Percentiles rank a stretch among this genome's conserved stretches.
These are phyloP conservation scores for Tripterygium wilfordii DNA, from an alignment of 177 flowering plant species.

Conservation along the genomic window DNA sequence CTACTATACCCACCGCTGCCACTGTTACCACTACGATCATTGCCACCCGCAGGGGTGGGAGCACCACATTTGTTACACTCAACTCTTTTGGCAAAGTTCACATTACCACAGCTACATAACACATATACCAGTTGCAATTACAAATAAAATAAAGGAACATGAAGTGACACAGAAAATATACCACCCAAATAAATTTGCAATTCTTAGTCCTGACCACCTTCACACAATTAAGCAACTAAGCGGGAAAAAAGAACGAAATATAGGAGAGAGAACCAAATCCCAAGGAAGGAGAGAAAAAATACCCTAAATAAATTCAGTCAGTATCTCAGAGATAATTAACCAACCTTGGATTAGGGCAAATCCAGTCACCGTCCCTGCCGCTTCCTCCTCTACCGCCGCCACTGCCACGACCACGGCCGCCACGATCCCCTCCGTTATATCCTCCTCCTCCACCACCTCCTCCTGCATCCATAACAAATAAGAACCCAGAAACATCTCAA, in stretches of 20 bases:
- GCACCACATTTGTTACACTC: constrained; percentile 96
- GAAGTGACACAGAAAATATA: no score
- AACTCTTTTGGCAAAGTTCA: constrained; percentile 83
- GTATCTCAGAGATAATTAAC: no score
- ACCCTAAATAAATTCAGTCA: no score
- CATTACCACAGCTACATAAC: constrained; percentile 81
- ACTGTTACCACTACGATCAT: constrained; percentile 28
- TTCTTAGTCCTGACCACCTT: no score
- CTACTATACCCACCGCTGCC: constrained; percentile 29
- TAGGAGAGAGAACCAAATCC: neutral
- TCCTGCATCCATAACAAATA: constrained; percentile 13
- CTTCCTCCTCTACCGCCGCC: constrained; percentile 51
- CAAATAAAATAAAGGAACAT: neutral
- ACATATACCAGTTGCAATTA: constrained; percentile 21
- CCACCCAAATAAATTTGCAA: no score
- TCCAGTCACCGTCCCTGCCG: constrained; percentile 92
- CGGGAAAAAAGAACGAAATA: neutral
- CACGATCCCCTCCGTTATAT: constrained; percentile 62
- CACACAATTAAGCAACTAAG: neutral
- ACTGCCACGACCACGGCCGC: constrained; percentile 38
- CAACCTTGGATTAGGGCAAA: constrained; percentile 84
- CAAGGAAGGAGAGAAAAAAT: neutral
- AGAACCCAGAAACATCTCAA: constrained; percentile 5
- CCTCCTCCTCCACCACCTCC: constrained; percentile 55
- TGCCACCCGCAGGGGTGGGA: constrained; percentile 58